These are phyloP conservation scores for Ceratocystis cubensis DNA, from an alignment of 2,329 filamentous ascomycete genomes.

Conservation along the genomic window DNA sequence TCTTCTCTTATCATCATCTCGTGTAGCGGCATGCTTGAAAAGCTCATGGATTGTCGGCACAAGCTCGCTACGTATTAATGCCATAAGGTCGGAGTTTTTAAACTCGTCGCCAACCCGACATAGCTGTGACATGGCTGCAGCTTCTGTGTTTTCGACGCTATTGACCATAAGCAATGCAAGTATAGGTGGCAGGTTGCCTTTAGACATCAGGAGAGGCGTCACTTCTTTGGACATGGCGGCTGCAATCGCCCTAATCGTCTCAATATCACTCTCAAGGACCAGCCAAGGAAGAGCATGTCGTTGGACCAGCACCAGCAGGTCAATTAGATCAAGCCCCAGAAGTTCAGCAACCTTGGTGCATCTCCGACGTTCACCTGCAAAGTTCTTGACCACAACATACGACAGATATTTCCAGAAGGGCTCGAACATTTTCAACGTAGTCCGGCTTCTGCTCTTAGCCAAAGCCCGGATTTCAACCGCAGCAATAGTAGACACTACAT, in stretches of 20 bases:
- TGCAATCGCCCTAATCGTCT: constrained; percentile 71
- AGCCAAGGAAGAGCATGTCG: constrained; percentile 74
- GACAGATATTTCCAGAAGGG: constrained; percentile 85
- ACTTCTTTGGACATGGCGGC: constrained; percentile 61
- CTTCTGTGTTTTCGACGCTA: constrained; percentile 47
- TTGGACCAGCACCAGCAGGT: constrained; percentile 65
- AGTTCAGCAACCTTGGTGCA: constrained; percentile 69
- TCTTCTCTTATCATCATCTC: constrained; percentile 41
- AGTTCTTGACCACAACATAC: constrained; percentile 68
- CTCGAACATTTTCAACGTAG: constrained; percentile 57
- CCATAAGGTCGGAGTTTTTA: constrained; percentile 49
- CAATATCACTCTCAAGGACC: constrained; percentile 62
- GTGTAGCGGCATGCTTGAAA: constrained; percentile 65
- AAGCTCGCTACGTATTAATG: constrained; percentile 62
- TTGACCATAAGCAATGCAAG: constrained; percentile 48
- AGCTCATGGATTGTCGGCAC: constrained; percentile 67
- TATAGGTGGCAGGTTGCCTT: constrained; percentile 44
- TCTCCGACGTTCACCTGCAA: constrained; percentile 69
- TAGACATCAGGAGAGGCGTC: constrained; percentile 41
- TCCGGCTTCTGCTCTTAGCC: constrained; percentile 50
- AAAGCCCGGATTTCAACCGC: constrained; percentile 71
- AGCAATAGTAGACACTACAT: constrained; percentile 64
- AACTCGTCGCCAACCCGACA: constrained; percentile 59
- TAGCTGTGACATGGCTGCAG: constrained; percentile 55
- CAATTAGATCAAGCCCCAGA: constrained; percentile 59